Evolutionary conservation across 2,329 filamentous ascomycete species (phyloP), one percentile per base, ranked within the genome.

Genomic region (Sporothrix brasiliensis): DNA sequence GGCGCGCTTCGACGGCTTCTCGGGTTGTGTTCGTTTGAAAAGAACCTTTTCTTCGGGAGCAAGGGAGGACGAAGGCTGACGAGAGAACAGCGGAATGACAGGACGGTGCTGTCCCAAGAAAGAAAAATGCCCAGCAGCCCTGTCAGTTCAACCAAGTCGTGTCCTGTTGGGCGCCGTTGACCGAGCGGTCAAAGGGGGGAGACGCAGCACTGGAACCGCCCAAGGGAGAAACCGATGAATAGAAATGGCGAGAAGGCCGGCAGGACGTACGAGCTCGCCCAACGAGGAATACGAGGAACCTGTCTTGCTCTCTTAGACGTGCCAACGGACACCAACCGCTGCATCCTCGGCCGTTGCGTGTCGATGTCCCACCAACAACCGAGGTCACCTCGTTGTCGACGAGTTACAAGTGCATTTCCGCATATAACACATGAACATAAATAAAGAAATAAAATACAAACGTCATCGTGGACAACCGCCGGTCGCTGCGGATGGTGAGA

Each of bases 141-240:
- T 30, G 56, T 60, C 56, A 60, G 56, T 60, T 60, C 13, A 24
- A 21, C 11, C 0, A 5, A 30, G 24, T 30, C 27, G 52, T 27
- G 30, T 52, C 9, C 41, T 30, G 27, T 30, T 30, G 27, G 41
- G 41, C 9, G 16, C 21, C 14, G 34, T 39, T 60, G 56, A 7
- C 34, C 13, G 49, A 52, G 21, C 50, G n/a, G 9, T 53, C n/a
- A 10, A 24, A 11, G 13, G 9, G 13, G 24, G 16, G 54, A 58
- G 30, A 58, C 54, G 30, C 54, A 39, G 30, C 11, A 16, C 54
- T 44, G 34, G 54, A n/a, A 56, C 53, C 4, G 19, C 34, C 56
- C 54, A 34, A 58, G 27, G 54, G 53, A 53, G 24, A 30, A n/a
- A 39, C 56, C 30, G 34, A 39, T 60, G 56, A 60, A 60, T 58